phyloP scores from a whole-genome alignment of 176 grass and related monocot species.

The Stipa capillata region DNA sequence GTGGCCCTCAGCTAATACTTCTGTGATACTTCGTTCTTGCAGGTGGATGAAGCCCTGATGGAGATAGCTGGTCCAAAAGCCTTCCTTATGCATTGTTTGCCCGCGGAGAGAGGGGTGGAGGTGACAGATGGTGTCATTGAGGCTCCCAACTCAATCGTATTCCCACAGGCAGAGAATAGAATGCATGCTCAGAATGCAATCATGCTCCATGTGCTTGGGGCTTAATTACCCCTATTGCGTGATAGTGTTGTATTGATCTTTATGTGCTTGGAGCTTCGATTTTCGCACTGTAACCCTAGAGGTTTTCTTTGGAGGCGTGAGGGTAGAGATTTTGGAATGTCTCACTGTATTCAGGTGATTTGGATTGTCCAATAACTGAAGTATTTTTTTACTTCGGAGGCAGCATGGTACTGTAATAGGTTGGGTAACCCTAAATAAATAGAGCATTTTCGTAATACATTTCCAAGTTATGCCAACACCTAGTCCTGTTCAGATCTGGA shows the following conservation, averaged over 20 bases:
- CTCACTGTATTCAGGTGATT: background rate
- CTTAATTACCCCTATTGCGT: background rate
- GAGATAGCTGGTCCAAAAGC: conserved; percentile 78
- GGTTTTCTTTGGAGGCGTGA: background rate
- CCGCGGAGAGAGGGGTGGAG: conserved; percentile 88
- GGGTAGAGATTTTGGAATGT: background rate
- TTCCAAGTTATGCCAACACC: background rate
- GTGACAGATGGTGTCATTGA: conserved; percentile 78
- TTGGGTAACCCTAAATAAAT: conserved; percentile 27
- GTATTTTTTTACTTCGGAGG: background rate
- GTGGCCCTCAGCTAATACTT: background rate
- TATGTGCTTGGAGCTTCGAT: too few relatives aligned
- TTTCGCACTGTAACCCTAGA: background rate
- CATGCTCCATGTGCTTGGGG: conserved; percentile 82
- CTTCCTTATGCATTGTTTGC: conserved; percentile 93
- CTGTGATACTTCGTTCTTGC: conserved; percentile 2
- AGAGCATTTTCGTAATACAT: background rate
- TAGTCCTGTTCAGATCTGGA: background rate
- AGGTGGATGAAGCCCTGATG: conserved; percentile 93
- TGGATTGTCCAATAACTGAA: background rate
- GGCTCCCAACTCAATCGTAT: conserved; percentile 84
- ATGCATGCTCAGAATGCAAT: conserved; percentile 94
- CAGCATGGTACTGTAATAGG: conserved; percentile 4
- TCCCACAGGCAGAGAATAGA: conserved; percentile 90
- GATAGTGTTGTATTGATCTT: too few relatives aligned